Conservation (phyloP, 1,284 basidiomycete species). For the Sanghuangporus baumii region DNA sequence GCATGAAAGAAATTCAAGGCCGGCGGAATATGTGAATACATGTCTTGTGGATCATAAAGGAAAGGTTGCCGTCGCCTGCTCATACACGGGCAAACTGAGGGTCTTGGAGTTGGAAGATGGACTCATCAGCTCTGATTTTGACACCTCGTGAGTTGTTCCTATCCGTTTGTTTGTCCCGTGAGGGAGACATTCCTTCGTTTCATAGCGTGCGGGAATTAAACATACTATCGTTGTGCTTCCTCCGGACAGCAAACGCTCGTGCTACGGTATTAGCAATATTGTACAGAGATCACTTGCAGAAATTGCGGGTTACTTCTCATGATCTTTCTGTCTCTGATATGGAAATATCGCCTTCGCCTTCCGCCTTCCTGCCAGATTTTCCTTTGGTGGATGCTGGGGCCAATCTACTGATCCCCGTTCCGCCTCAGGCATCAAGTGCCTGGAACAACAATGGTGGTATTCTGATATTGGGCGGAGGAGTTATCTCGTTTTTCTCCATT, state of each 20-base stretch:
- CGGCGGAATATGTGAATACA: slow-evolving; percentile 63
- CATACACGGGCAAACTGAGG: slow-evolving; percentile 65
- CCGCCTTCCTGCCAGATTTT: slow-evolving; percentile 28
- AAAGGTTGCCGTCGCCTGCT: slow-evolving; percentile 53
- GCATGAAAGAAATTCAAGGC: slow-evolving; percentile 47
- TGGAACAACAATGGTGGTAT: slow-evolving; percentile 51
- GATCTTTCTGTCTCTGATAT: slow-evolving; percentile 11
- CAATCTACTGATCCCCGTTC: slow-evolving; percentile 40
- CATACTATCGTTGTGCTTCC: slow-evolving; percentile 44
- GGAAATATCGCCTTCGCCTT: slow-evolving; percentile 29
- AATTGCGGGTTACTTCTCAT: slow-evolving; percentile 13
- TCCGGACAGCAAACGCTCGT: slow-evolving; percentile 11
- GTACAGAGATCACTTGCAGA: slow-evolving; percentile 13
- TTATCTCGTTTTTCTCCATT: slow-evolving; percentile 51
- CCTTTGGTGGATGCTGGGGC: slow-evolving; percentile 34
- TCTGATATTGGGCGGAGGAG: slow-evolving; percentile 61
- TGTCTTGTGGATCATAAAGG: slow-evolving; percentile 57
- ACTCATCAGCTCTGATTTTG: slow-evolving; percentile 48
- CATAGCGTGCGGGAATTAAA: slow-evolving; percentile 70
- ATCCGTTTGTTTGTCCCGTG: neutral
- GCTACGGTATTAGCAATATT: slow-evolving; percentile 13
- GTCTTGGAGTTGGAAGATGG: slow-evolving; percentile 51
- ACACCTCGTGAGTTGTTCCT: slow-evolving; percentile 50
- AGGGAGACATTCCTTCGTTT: neutral
- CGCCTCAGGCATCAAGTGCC: slow-evolving; percentile 28